phyloP scores from a whole-genome alignment of 345 rosid genomes.

The Durio zibethinus region DNA sequence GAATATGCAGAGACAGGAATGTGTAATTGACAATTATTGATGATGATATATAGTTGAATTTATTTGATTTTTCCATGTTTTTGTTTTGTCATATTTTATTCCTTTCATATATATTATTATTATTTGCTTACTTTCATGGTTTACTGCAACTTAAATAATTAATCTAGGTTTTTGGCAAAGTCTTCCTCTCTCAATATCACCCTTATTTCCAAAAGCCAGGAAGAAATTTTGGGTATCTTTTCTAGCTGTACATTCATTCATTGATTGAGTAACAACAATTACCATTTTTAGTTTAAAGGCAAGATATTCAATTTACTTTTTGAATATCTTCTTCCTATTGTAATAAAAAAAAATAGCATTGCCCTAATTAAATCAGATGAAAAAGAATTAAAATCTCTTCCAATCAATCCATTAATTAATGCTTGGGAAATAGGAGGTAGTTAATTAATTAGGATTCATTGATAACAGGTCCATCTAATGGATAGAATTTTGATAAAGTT shows the following conservation, averaged over 20 bases:
- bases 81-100: background rate
- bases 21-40: background rate
- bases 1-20: background rate
- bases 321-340: background rate
- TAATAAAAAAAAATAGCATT: too few species aligned
- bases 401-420: too few species aligned
- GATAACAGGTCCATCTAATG: too few species aligned
- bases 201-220: background rate
- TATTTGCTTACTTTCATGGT: background rate
- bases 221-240: background rate
- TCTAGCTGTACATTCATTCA: background rate
- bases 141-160: background rate
- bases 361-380: too few species aligned
- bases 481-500: too few species aligned
- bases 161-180: background rate
- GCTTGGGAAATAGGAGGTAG: too few species aligned
- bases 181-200: background rate
- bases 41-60: too few species aligned
- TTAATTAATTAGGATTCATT: too few species aligned
- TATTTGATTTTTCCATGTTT: background rate
- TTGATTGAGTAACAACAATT: too few species aligned
- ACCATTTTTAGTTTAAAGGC: too few species aligned
- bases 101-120: too few species aligned
- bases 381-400: too few species aligned
- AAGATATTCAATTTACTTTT: background rate